These are phyloP conservation scores for Syzygium malaccense DNA, from an alignment of 441 rosid species.

Conservation along the genomic window DNA sequence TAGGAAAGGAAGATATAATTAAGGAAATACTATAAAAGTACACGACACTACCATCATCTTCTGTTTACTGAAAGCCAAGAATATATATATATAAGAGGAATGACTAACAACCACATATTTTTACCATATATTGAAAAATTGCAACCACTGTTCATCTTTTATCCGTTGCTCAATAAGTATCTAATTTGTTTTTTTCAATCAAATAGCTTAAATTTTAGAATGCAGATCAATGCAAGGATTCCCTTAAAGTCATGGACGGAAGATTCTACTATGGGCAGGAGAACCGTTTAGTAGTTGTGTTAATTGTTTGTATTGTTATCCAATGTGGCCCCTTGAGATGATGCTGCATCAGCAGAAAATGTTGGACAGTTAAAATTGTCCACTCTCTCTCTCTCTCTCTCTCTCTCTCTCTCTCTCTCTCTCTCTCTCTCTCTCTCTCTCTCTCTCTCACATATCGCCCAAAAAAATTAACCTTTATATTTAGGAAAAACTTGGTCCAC, in stretches of 20 bases:
- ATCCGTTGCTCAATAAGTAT: neutral
- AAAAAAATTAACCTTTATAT: too few species aligned
- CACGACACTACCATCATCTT: neutral
- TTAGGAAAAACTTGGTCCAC: too few species aligned
- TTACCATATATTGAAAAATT: neutral
- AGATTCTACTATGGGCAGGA: neutral
- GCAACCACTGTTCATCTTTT: neutral
- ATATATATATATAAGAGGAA: neutral
- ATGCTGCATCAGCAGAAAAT: neutral
- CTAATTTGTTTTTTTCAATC: neutral
- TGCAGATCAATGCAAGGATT: neutral
- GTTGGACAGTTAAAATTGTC: neutral
- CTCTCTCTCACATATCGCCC: too few species aligned
- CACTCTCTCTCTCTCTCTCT: neutral
- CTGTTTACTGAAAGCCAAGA: neutral
- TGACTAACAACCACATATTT: neutral
- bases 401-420: neutral
- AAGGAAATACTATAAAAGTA: neutral
- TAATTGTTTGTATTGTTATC: neutral
- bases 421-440: neutral
- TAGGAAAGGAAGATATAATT: neutral
- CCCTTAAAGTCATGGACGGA: neutral
- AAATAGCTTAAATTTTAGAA: neutral
- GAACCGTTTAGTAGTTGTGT: neutral
- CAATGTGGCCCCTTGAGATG: neutral